A percentile compares a stretch with the other conserved stretches of the same genome.
Evolutionary conservation across 2,329 filamentous ascomycete genomes (phyloP).

Genomic region (Stagonosporopsis cucurbitacearum): DNA sequence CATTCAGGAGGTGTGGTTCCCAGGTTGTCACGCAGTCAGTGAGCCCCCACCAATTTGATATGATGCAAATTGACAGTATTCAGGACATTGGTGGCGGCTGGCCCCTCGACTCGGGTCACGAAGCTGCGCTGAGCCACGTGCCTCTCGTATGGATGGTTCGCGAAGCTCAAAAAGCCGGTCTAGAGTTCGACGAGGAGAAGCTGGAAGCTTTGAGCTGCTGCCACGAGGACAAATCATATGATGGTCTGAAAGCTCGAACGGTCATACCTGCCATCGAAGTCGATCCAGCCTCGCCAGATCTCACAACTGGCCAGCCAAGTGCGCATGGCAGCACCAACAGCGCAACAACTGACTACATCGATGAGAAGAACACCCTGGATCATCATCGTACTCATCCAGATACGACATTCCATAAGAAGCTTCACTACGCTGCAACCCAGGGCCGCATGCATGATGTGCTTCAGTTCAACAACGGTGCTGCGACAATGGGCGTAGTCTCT

Average conservation of each 20-base stretch:
- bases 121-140: constrained; percentile 67
- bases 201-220: constrained; percentile 70
- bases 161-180: constrained; percentile 68
- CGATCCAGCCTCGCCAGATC: constrained; percentile 34
- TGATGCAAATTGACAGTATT: not conserved
- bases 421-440: constrained; percentile 62
- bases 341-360: constrained; percentile 13
- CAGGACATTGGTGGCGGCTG: constrained; percentile 78
- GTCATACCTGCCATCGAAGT: constrained; percentile 43
- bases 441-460: constrained; percentile 74
- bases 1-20: constrained; percentile 81
- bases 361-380: constrained; percentile 24
- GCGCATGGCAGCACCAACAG: not conserved
- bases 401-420: constrained; percentile 61
- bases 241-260: constrained; percentile 9
- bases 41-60: not conserved
- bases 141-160: constrained; percentile 75
- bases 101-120: constrained; percentile 63
- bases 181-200: constrained; percentile 73
- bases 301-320: not conserved
- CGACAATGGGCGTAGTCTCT: constrained; percentile 62
- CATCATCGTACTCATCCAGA: constrained; percentile 31
- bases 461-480: constrained; percentile 66
- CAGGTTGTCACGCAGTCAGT: constrained; percentile 71
- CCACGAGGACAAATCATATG: constrained; percentile 36